Percentiles rank a stretch among this genome's conserved stretches.
Evolutionary conservation across 495 filamentous ascomycete genomes (phyloP).

Genomic region (Neurospora sp.): DNA sequence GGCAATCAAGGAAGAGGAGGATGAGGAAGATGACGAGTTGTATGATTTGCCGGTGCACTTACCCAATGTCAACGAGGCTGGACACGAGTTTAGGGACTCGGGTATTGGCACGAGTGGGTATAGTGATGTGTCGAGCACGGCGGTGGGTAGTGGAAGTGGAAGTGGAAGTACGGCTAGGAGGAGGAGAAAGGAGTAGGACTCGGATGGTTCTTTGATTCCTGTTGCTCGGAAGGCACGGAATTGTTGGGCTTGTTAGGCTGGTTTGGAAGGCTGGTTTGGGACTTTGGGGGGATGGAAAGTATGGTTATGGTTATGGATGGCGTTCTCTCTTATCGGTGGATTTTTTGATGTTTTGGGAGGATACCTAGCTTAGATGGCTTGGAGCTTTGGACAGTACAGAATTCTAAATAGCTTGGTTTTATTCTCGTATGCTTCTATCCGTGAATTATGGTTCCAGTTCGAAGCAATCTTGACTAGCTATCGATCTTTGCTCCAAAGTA

Average conservation of each 20-base stretch:
- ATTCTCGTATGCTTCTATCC: too few relatives aligned
- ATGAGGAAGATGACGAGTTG: slow-evolving; percentile 5
- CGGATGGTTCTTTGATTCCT: not conserved
- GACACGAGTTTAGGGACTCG: slow-evolving; percentile 25
- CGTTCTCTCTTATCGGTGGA: not conserved
- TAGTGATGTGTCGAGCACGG: slow-evolving; percentile 21
- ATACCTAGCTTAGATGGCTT: not conserved
- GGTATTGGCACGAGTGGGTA: slow-evolving; percentile 38
- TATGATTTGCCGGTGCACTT: slow-evolving; percentile 1
- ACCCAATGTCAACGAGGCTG: slow-evolving; percentile 22
- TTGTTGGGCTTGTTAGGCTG: not conserved
- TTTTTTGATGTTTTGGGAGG: not conserved
- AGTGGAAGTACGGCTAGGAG: slow-evolving; percentile 4
- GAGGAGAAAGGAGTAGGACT: not conserved
- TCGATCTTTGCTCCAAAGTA: too few relatives aligned
- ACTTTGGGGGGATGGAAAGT: not conserved
- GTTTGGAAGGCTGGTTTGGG: not conserved
- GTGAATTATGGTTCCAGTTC: too few relatives aligned
- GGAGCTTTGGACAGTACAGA: not conserved
- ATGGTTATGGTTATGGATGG: not conserved
- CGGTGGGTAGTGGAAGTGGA: not conserved
- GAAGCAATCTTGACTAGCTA: too few relatives aligned
- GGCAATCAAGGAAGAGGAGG: slow-evolving; percentile 21
- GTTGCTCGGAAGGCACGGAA: not conserved
- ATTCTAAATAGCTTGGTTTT: not conserved